A percentile compares a stretch with the other conserved stretches of the same genome.
phyloP scores from a whole-genome alignment of 768 basidiomycete genomes.

The Clavaria fumosa region DNA sequence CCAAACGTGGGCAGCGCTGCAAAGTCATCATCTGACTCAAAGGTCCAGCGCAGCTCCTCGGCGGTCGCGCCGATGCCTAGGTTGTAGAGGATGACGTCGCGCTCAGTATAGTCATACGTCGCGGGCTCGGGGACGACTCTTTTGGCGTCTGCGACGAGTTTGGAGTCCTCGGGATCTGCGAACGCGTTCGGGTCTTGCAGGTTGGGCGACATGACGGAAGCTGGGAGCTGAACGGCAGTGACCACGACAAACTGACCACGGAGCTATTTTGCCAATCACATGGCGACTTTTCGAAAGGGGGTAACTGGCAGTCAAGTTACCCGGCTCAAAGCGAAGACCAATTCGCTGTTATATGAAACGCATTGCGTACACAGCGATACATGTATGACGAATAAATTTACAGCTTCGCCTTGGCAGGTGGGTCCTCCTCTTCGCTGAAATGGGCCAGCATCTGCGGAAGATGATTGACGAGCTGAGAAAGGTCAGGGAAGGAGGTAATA shows the following conservation, averaged over 20 bases:
- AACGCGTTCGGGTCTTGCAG: constrained; percentile 36
- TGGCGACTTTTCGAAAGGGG: no score
- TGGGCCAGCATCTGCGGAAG: constrained; percentile 29
- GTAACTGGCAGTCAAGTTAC: no score
- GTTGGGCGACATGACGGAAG: constrained; percentile 11
- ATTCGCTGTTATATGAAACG: no score
- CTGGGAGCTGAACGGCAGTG: not conserved
- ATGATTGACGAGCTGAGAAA: constrained; percentile 1
- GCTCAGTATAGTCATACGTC: constrained; percentile 67
- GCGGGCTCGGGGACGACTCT: constrained; percentile 33
- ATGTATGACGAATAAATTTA: no score
- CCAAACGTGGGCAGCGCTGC: constrained; percentile 85
- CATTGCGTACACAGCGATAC: no score
- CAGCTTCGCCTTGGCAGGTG: constrained; percentile 37
- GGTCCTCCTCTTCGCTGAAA: constrained; percentile 32
- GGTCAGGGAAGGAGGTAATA: not conserved
- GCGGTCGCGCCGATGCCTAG: constrained; percentile 89
- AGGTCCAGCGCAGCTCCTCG: constrained; percentile 83
- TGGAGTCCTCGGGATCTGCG: constrained; percentile 67
- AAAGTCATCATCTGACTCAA: constrained; percentile 81
- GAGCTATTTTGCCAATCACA: no score
- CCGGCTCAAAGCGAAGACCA: no score
- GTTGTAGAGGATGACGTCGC: constrained; percentile 91
- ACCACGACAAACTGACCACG: not conserved
- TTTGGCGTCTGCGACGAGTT: constrained; percentile 74